Evolutionary conservation across 495 filamentous ascomycete species (phyloP), one percentile per base, ranked within the genome.

Genomic region (Platismatia glauca): DNA sequence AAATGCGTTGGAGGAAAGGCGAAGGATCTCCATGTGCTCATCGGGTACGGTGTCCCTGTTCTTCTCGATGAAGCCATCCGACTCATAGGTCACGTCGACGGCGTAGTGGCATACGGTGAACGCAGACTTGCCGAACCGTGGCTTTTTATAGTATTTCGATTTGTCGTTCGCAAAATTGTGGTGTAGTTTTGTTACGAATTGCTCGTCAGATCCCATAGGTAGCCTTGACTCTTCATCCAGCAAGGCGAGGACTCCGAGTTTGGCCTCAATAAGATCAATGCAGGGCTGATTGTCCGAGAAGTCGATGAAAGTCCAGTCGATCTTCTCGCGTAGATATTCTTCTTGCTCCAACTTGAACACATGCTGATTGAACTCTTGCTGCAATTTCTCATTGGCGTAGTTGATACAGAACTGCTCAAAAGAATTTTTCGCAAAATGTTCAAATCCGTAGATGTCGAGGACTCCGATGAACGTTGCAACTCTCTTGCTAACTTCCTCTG

Each of bases 381-480:
- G 94, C 39, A 99, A 77, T 74, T 99, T 99, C 75, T 99, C 94
- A 75, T 99, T 99, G 72, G 94, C 94, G 68, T 97, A 99, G 77
- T 99, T 99, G 82, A 99, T 99, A 73, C 94, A 99, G 74, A 99
- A 99, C 73, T 99, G 94, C 75, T 99, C 94, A 69, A 99, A 99
- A 12, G 95, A 97, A 79, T 99, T 99, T 78, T 96, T 97, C 57
- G 95, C 93, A 69, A 99, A 99, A 76, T 99, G 94, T 74, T 99
- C 94, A 73, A 99, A 99, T 50, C 94, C 94, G 78, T 99, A 99
- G 67, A 99, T 99, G 89, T 99, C 94, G 59, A 99, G 84, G 43
- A 99, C 94, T 69, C 94, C 94, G 68, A 99, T 99, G 76, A 99
- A 99, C n/a, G 89, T 91, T 66, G 77, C 82, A 57, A 95, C 90